Evolutionary conservation across 805 yeast species (phyloP), one percentile per base, ranked within the genome.

Genomic region (Monosporozyma servazzii): DNA sequence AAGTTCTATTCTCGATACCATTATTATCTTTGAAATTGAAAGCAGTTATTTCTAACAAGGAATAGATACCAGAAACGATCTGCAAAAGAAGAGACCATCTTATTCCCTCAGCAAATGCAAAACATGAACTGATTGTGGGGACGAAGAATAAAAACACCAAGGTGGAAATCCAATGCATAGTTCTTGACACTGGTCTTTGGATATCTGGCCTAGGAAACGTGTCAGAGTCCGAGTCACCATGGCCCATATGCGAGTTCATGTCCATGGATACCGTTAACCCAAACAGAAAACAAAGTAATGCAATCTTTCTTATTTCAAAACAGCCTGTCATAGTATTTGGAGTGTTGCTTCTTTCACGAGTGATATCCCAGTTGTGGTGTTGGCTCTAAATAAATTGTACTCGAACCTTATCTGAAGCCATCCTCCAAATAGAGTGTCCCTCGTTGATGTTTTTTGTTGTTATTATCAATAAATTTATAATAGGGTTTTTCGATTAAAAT

Each of bases 1-100:
- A 79, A 0, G 88, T 80, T 51, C 77, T 67, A 63, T 83, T 84
- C 61, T 85, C 91, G 51, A 81, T 80, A 40, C 82, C 83, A 49
- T 77, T 74, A 36, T 72, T 71, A 61, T 85, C 91, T 0, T 86
- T 82, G 59, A 83, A 85, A 46, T 78, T 69, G 9, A 84, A 69
- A 48, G 83, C 66, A 2, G 81, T 45, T 2, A 80, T 77, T 53
- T 85, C 93, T 25, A 81, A 52, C 0, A 75, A 66, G 1, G 82
- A 75, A 60, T 82, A 85, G 0, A 61, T 71, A 0, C 78, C 71
- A 44, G 77, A 69, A 0, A 74, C 56, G 3, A 72, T 53, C 58
- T 80, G 87, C 8, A 81, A 56, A 1, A 73, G 54, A 3, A 77
- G 65, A 1, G 81, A 69, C 27, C 75, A 60, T 50, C 73, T 75